These are phyloP conservation scores for Neopestalotiopsis sp. DNA, from an alignment of 2,329 filamentous ascomycete genomes.

Conservation along the genomic window DNA sequence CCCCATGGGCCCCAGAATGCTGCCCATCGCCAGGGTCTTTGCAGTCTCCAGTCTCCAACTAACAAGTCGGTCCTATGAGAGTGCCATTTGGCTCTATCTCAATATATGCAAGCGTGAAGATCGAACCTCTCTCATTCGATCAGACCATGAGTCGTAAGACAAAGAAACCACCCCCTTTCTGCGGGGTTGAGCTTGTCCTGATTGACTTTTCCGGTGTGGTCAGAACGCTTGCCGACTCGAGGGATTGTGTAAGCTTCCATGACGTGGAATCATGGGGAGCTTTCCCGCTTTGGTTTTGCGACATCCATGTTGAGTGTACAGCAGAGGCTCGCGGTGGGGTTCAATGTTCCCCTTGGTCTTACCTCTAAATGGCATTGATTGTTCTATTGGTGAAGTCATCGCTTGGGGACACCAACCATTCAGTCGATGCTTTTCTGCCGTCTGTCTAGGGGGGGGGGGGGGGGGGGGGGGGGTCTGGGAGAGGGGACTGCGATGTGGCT, in stretches of 20 bases:
- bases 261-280: constrained; percentile 20
- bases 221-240: constrained; percentile 15
- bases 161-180: constrained; percentile 19
- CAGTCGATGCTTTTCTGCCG: background rate
- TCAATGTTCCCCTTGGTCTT: background rate
- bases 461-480: no score
- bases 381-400: constrained; percentile 20
- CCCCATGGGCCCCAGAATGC: background rate
- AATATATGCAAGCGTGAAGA: background rate
- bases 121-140: background rate
- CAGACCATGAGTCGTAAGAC: constrained; percentile 3
- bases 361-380: background rate
- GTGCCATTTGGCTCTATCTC: background rate
- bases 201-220: constrained; percentile 6
- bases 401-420: background rate
- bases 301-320: constrained; percentile 4
- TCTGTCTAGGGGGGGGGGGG: background rate
- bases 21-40: background rate
- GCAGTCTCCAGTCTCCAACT: background rate
- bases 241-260: constrained; percentile 23
- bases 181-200: constrained; percentile 29
- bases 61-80: background rate
- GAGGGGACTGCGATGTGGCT: no score
- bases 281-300: background rate
- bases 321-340: constrained; percentile 3